These are phyloP conservation scores for Shiraia bambusicola DNA, from an alignment of 2,329 filamentous ascomycete genomes.

Conservation along the genomic window DNA sequence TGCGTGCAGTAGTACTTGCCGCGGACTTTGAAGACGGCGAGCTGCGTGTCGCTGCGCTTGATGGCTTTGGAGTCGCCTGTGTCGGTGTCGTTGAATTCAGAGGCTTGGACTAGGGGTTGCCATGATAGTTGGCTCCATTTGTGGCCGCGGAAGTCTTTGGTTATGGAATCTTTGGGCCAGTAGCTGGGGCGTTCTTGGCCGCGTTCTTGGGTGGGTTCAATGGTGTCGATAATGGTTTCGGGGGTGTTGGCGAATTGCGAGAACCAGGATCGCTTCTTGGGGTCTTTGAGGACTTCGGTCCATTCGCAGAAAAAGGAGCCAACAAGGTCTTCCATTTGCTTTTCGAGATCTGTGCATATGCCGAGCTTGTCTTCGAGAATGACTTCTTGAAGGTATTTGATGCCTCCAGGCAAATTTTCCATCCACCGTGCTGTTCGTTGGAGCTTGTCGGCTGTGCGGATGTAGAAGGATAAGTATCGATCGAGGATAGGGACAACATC, in stretches of 20 bases:
- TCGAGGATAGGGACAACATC: conserved; percentile 83
- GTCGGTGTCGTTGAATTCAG: conserved; percentile 68
- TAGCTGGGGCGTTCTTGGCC: conserved; percentile 72
- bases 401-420: conserved; percentile 78
- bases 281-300: conserved; percentile 76
- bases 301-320: conserved; percentile 88
- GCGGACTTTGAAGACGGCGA: conserved; percentile 81
- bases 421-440: conserved; percentile 89
- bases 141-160: conserved; percentile 70
- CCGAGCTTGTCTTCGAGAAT: conserved; percentile 83
- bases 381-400: conserved; percentile 79
- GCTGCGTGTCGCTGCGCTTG: conserved; percentile 85
- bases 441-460: conserved; percentile 85
- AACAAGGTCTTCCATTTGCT: conserved; percentile 84
- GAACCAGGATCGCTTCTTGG: conserved; percentile 69
- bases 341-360: conserved; percentile 79
- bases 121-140: conserved; percentile 69
- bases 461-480: conserved; percentile 90
- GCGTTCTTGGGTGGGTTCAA: conserved; percentile 72
- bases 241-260: conserved; percentile 80
- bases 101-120: conserved; percentile 75
- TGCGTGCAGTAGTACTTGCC: conserved; percentile 83
- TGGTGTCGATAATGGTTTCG: conserved; percentile 64
- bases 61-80: conserved; percentile 75
- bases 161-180: conserved; percentile 70